These are phyloP conservation scores for Rhizoclosmatium sp. DNA, from an alignment of 192 early-diverging fungal species.

Conservation along the genomic window DNA sequence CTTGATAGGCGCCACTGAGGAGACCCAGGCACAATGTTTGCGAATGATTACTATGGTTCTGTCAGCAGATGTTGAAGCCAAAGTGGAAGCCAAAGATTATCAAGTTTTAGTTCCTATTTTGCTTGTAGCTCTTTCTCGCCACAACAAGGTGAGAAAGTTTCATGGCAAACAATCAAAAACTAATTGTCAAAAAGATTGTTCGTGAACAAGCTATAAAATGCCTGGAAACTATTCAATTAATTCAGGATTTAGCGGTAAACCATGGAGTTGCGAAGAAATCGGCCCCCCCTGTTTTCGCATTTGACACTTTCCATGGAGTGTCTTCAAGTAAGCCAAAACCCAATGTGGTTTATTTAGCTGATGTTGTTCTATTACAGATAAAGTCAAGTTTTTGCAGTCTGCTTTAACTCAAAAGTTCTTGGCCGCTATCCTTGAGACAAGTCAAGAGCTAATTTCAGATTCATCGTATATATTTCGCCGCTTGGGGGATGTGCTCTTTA, in stretches of 20 bases:
- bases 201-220: conserved; percentile 72
- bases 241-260: conserved; percentile 23
- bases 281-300: conserved; percentile 57
- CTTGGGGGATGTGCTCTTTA: conserved; percentile 38
- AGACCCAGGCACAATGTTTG: conserved; percentile 23
- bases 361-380: conserved; percentile 2
- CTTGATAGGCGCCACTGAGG: conserved; percentile 2
- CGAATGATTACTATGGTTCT: conserved; percentile 23
- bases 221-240: conserved; percentile 59
- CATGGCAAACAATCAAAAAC: neutral
- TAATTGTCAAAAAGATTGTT: conserved; percentile 42
- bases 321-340: conserved; percentile 24
- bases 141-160: conserved; percentile 38
- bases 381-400: conserved; percentile 65
- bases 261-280: conserved; percentile 28
- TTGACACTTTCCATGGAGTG: conserved; percentile 68
- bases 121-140: conserved; percentile 69
- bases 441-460: conserved; percentile 58
- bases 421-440: conserved; percentile 51
- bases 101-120: conserved; percentile 70
- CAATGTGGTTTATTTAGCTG: no score
- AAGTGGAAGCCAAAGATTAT: conserved; percentile 45
- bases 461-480: conserved; percentile 45
- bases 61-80: neutral
- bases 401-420: conserved; percentile 59